Evolutionary conservation across 1,284 basidiomycete species (phyloP), one percentile per base, ranked within the genome.

Genomic region (Apiotrichum porosum): DNA sequence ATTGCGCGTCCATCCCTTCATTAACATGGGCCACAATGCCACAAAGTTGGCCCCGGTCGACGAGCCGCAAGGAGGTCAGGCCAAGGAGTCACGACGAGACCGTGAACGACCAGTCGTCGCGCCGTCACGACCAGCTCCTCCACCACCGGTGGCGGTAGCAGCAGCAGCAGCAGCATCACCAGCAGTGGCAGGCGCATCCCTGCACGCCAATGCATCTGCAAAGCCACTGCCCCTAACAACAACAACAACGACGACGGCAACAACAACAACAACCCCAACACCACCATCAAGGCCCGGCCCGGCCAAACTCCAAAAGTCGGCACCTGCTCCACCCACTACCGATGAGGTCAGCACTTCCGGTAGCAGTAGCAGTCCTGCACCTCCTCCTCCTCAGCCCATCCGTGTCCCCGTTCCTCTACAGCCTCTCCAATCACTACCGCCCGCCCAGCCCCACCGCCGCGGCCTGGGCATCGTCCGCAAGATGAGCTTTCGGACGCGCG

Each of bases 401-500:
- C 35, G 19, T n/a, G n/a, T n/a, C n/a, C n/a, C n/a, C n/a, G n/a
- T n/a, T n/a, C n/a, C n/a, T n/a, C 35, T 18, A 9, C 35, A 18
- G 9, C 17, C 2, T 9, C n/a, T 36, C 18, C 35, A 18, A 21
- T 12, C 35, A 17, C 26, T 21, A 13, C 26, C 23, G n/a, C n/a
- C n/a, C n/a, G n/a, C n/a, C 10, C 12, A 18, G 18, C 10, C 37
- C 33, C n/a, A 12, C 38, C 49, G 44, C 4, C 44, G 49, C 3
- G 49, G 40, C 9, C 44, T 51, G 1, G 44, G 49, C 3, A 44
- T 51, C 17, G 49, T 51, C 3, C 49, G 49, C 40, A 51, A 51
- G 31, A 35, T 51, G 6, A 43, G 40, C 8, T 51, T 51, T 36
- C 49, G 49, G 4, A 21, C 49, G 1, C 28, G 40, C 6, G 39